Evolutionary conservation across 257 asterid species (phyloP).

Genomic region (Solanum etuberosum): DNA sequence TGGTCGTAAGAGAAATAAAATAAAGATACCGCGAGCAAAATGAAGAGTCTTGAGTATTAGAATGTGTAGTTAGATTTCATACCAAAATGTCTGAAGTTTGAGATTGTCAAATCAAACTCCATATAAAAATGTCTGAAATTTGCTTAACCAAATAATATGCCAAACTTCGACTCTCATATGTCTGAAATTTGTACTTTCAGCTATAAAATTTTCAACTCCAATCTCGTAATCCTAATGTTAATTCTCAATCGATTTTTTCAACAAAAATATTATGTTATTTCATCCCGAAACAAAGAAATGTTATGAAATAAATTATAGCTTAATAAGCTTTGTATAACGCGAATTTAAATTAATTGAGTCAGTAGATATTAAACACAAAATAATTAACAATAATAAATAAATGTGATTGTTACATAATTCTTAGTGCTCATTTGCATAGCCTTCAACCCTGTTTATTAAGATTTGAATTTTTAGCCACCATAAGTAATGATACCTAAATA

Average conservation of each 20-base stretch:
- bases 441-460: neutral
- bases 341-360: no score
- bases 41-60: neutral
- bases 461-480: slow-evolving; percentile 16
- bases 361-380: no score
- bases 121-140: no score
- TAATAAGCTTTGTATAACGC: neutral
- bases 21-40: neutral
- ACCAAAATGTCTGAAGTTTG: neutral
- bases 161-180: neutral
- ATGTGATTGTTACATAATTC: no score
- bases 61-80: neutral
- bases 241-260: no score
- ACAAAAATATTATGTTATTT: neutral
- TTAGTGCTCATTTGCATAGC: neutral
- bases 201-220: no score
- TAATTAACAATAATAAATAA: no score
- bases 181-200: no score
- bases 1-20: neutral
- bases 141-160: neutral
- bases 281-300: neutral
- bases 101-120: neutral
- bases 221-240: no score
- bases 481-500: slow-evolving; percentile 25
- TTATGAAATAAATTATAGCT: no score